phyloP scores from a whole-genome alignment of 441 rosid genomes.

The Erodium moschatum region DNA sequence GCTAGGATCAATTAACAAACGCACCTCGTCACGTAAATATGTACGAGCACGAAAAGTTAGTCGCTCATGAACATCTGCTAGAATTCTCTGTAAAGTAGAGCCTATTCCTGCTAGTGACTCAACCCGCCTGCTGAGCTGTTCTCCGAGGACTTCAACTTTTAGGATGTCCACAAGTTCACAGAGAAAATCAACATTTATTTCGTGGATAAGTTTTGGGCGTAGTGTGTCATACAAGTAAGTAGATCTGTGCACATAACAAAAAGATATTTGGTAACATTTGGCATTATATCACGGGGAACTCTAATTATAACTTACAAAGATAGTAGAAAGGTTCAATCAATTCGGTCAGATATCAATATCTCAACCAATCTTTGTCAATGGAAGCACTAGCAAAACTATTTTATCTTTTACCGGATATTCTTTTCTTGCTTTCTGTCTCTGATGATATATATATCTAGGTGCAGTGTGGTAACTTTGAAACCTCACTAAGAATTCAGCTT shows the following conservation, averaged over 20 bases:
- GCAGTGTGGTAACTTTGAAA: not conserved
- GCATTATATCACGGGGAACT: not conserved
- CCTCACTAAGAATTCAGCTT: not conserved
- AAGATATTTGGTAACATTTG: slow-evolving; percentile 14
- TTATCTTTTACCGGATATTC: not conserved
- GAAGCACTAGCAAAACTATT: too few relatives aligned
- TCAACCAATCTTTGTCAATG: not conserved
- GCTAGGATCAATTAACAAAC: slow-evolving; percentile 8
- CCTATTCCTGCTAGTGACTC: slow-evolving; percentile 76
- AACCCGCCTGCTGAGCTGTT: slow-evolving; percentile 65
- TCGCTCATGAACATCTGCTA: slow-evolving; percentile 85
- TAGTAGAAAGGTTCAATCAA: not conserved
- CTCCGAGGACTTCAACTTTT: slow-evolving; percentile 88
- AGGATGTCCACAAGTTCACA: slow-evolving; percentile 93
- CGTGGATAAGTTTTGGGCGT: slow-evolving; percentile 88
- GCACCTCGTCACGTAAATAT: slow-evolving; percentile 85
- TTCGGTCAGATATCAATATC: not conserved
- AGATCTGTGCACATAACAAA: slow-evolving; percentile 46
- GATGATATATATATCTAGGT: not conserved
- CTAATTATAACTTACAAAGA: not conserved
- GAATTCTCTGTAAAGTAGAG: slow-evolving; percentile 81
- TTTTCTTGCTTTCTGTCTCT: not conserved
- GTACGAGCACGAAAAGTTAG: slow-evolving; percentile 95
- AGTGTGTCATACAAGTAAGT: slow-evolving; percentile 81
- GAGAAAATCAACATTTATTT: slow-evolving; percentile 76